Evolutionary conservation across 2,329 filamentous ascomycete genomes (phyloP), one percentile per base, ranked within the genome.

Genomic region (Apiospora malaysiana): DNA sequence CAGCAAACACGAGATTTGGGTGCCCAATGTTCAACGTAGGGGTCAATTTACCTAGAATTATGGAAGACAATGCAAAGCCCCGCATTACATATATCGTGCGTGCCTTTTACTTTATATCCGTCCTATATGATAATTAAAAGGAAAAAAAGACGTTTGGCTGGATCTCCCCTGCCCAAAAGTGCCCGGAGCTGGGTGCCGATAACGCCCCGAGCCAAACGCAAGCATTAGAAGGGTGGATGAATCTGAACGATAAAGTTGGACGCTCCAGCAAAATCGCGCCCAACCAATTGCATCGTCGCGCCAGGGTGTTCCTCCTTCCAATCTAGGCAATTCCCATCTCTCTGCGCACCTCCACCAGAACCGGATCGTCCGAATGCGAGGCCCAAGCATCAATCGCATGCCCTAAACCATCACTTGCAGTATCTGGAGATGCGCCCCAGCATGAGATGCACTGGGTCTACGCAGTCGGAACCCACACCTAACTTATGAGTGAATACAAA

Each of bases 231-330:
- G 56, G n/a, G 56, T 63, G 32, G 56, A 40, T 63, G 56, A n/a
- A 40, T 40, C 56, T 63, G n/a, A 18, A 6, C 45, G 45, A 40
- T 23, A 21, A 40, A 18, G 18, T 40, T 32, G 21, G 9, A 2
- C 32, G 27, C 21, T 18, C 18, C 25, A 40, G 51, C 51, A 37
- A 32, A 32, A 21, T 37, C 51, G 18, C 37, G 9, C 16, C 27
- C 21, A n/a, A 18, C 56, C 56, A 63, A 63, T 63, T 63, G 56
- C 56, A 40, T 63, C 9, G 21, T 32, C 27, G 16, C 32, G 18
- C 56, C 27, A 63, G 56, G 56, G 56, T 63, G 7, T 9, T 63
- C 16, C 56, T 63, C 56, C 56, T 63, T 63, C 56, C 56, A 8
- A 32, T 40, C 56, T 63, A 63, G 56, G 56, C 56, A 63, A 63